Evolutionary conservation across 352 stramenopile species (phyloP), one percentile per base, ranked within the genome.

Genomic region (Phytophthora uliginosa): DNA sequence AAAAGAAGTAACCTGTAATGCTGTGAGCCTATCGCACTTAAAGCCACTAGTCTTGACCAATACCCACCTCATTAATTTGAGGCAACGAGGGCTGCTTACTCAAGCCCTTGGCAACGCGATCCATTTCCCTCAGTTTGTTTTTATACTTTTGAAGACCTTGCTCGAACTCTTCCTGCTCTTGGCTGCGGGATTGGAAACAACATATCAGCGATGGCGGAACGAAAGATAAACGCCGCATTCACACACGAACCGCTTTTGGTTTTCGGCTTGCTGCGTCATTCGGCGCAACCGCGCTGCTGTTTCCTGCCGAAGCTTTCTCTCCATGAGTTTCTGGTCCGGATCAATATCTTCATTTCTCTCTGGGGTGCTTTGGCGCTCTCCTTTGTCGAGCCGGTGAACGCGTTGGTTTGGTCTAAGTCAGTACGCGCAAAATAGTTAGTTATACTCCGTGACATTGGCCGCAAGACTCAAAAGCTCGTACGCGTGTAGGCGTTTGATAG

Each of bases 81-180:
- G 54, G 26, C 13, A 61, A 26, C 3, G 47, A 63, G 22, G 54
- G 40, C 17, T 65, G 59, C 33, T 59, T 73, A 50, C 20, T 63
- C 3, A 91, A 60, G 2, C 83, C 85, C 70, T 92, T 91, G 0
- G 84, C 85, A 9, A 86, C 77, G 2, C 83, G 78, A 65, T 95
- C 83, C 24, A 92, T 66, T 48, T 89, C 81, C n/a, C 78, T 78
- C 33, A 85, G 76, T n/a, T 82, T 86, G n/a, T 52, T 84, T 45
- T 88, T 92, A 74, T 86, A 87, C 2, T 72, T 72, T 42, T 77
- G 71, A 7, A 93, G 72, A 2, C 83, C 79, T 63, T 84, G 76
- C 34, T 91, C 74, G 33, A 89, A 81, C 10, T 79, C 62, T 54
- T 92, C 83, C 51, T 77, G 56, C 15, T 91, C 76, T 62, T 81